phyloP scores from a whole-genome alignment of 768 basidiomycete species.

The Pholiota conissans region DNA sequence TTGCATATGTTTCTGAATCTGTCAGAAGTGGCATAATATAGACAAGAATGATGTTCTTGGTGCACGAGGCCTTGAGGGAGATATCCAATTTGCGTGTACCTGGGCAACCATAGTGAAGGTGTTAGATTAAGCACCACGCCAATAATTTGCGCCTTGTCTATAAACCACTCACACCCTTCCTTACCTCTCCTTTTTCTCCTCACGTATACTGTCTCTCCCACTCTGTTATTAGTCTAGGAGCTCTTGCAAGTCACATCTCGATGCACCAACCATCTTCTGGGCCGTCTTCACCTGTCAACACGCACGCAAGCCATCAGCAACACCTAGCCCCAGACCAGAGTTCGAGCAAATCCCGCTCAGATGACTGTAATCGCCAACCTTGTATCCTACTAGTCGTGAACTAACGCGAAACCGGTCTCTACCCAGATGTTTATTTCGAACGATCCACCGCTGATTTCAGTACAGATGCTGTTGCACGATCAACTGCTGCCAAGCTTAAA shows the following conservation, averaged over 20 bases:
- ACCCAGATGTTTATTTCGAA: slow-evolving; percentile 92
- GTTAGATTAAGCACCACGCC: slow-evolving; percentile 24
- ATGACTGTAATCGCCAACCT: slow-evolving; percentile 39
- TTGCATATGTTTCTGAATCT: not conserved
- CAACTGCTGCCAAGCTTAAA: slow-evolving; percentile 93
- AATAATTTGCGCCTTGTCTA: slow-evolving; percentile 16
- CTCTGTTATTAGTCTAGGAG: not conserved
- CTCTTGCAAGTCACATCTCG: slow-evolving; percentile 9
- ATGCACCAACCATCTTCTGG: slow-evolving; percentile 41
- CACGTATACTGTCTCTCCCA: not conserved
- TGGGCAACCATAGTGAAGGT: slow-evolving; percentile 28
- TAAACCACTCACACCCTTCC: slow-evolving; percentile 15
- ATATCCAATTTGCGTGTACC: slow-evolving; percentile 5
- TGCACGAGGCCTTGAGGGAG: not conserved
- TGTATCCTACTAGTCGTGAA: not conserved
- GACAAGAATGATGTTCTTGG: not conserved
- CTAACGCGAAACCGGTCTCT: slow-evolving; percentile 9
- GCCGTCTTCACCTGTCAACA: slow-evolving; percentile 29
- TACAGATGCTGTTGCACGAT: slow-evolving; percentile 83
- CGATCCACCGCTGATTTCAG: slow-evolving; percentile 81
- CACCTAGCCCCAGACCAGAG: slow-evolving; percentile 36
- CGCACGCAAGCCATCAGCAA: slow-evolving; percentile 28
- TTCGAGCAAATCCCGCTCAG: slow-evolving; percentile 38
- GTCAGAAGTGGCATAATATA: not conserved
- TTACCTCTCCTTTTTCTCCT: slow-evolving; percentile 11